These are phyloP conservation scores for Solanum hybrid DNA, from an alignment of 305 asterid genomes.

Conservation along the genomic window DNA sequence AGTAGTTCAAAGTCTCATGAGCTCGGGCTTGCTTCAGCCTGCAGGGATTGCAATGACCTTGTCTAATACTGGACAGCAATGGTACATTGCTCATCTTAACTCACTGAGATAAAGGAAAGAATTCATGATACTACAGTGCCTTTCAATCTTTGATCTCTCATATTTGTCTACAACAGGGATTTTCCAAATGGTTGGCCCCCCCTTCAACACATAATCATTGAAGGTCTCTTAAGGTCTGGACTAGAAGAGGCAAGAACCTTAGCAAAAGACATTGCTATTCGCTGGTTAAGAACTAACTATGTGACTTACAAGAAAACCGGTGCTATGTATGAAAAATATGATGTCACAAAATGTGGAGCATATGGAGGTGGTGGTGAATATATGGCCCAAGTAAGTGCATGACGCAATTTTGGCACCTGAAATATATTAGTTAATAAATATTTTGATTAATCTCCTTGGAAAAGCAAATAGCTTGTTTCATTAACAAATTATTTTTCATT, in stretches of 20 bases:
- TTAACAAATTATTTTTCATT: neutral
- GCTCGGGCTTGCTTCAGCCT: slow-evolving; percentile 48
- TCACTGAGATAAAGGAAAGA: neutral
- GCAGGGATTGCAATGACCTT: slow-evolving; percentile 79
- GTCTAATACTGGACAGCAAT: slow-evolving; percentile 75
- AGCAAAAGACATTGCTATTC: slow-evolving; percentile 53
- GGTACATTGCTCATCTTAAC: slow-evolving; percentile 26
- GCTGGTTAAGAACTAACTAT: slow-evolving; percentile 76
- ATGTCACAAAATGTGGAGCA: slow-evolving; percentile 66
- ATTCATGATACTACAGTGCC: neutral
- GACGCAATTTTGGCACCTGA: neutral
- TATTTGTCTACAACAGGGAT: slow-evolving; percentile 42
- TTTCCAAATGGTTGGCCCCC: slow-evolving; percentile 98
- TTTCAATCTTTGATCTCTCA: neutral
- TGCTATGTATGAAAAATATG: slow-evolving; percentile 78
- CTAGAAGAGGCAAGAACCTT: slow-evolving; percentile 35
- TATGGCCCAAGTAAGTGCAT: slow-evolving; percentile 59
- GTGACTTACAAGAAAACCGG: slow-evolving; percentile 59
- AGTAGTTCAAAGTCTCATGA: slow-evolving; percentile 45
- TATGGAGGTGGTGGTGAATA: slow-evolving; percentile 91
- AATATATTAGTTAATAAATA: neutral
- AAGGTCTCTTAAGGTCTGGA: slow-evolving; percentile 57
- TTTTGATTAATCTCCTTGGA: neutral
- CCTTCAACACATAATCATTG: slow-evolving; percentile 77
- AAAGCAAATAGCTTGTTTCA: neutral